Base-by-base conservation (phyloP, 1,139 yeast species). In the Pichia sp. region DNA sequence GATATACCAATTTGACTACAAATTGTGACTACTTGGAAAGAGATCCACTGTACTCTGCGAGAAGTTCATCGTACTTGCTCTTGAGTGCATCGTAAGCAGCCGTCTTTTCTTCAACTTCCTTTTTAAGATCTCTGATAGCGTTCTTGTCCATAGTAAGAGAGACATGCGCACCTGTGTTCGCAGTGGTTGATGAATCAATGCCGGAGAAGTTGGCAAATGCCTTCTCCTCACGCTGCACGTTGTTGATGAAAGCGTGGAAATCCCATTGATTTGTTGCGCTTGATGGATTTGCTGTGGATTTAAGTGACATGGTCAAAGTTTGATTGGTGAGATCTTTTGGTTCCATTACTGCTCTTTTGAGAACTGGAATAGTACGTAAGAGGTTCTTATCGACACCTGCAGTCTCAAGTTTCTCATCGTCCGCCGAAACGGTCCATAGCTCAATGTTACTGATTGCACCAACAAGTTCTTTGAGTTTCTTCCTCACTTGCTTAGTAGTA, bases 401-500 rank as follows among this genome's bases (percentile, higher is more conserved):
- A n/a, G 47, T 52, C 14, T 41, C 43, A 12, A 38, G 29, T 18
- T 38, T 37, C 16, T 44, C 38, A 22, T 48, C 47, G 22, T 46
- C 48, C 2, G 44, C 17, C n/a, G 38, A 38, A 10, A 47, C 35
- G 8, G 45, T 41, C 36, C 46, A 49, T 3, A 56, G 30, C 22
- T 47, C 40, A 16, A 56, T 30, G 32, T 37, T 44, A 3, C 56
- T 37, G 9, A 55, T 49, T 11, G 46, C 35, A 3, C 56, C 58
- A 19, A 41, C 46, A 35, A 79, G 64, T 18, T 77, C 73, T 38
- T 78, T 75, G 45, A 82, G 66, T 19, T 77, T 72, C 50, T 78
- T 77, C 19, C 78, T 64, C 16, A 83, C 77, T 61, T 91, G 97
- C 50, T 75, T 74, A 2, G 96, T 80, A 6, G 76, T 74, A 8